Percentiles rank a stretch among this genome's conserved stretches.
These are phyloP conservation scores for Trametes elegans DNA, from an alignment of 768 basidiomycete genomes.

Conservation along the genomic window DNA sequence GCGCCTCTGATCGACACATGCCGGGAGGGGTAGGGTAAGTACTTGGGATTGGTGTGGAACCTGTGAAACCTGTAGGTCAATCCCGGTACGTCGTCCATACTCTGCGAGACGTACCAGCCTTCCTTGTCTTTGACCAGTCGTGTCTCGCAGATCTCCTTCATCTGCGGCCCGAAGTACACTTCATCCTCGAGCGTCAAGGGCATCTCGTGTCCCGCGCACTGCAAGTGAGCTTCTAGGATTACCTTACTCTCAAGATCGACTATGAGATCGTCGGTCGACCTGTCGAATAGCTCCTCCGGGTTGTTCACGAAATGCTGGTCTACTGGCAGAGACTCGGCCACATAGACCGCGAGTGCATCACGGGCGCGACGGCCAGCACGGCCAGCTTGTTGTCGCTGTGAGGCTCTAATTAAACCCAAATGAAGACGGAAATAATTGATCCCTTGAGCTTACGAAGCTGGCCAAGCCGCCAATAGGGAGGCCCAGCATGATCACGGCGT, in stretches of 20 bases:
- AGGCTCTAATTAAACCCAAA: background rate
- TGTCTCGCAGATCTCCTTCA: conserved; percentile 57
- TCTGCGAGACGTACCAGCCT: conserved; percentile 77
- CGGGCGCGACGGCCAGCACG: conserved; percentile 79
- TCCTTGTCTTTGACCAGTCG: conserved; percentile 68
- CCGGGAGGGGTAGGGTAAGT: conserved; percentile 71
- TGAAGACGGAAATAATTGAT: conserved; percentile 1
- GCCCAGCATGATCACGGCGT: conserved; percentile 86
- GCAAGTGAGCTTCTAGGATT: conserved; percentile 80
- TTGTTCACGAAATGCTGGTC: conserved; percentile 73
- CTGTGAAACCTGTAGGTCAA: no score
- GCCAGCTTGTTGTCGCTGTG: conserved; percentile 84
- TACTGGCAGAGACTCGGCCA: conserved; percentile 65
- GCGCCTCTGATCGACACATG: conserved; percentile 72
- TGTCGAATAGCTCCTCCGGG: conserved; percentile 69
- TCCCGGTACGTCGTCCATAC: no score
- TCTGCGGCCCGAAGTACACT: conserved; percentile 66
- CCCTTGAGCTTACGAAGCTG: conserved; percentile 79
- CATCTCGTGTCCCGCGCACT: conserved; percentile 88
- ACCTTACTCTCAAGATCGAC: conserved; percentile 73
- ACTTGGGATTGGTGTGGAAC: conserved; percentile 83
- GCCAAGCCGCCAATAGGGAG: conserved; percentile 73
- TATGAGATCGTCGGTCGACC: conserved; percentile 57
- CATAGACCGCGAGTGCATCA: conserved; percentile 74
- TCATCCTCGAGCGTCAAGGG: conserved; percentile 66